Conservation (phyloP, 2,329 filamentous ascomycete genomes). For the Septoria linicola region DNA sequence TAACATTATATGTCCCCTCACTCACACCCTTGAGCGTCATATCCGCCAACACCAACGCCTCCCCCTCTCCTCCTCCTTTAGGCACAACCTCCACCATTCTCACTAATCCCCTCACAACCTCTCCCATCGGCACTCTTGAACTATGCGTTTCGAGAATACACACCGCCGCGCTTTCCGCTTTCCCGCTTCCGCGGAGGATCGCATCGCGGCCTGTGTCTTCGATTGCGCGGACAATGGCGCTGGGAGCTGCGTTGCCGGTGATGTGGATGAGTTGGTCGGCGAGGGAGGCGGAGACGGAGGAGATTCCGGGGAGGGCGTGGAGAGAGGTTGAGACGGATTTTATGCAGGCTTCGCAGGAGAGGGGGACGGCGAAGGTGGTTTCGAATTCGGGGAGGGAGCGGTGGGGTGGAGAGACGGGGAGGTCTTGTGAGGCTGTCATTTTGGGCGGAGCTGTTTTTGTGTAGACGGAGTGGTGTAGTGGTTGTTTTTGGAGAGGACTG, state of each 20-base stretch:
- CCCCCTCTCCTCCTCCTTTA: constrained; percentile 42
- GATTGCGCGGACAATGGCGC: constrained; percentile 83
- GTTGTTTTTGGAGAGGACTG: neutral
- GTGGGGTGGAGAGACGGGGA: no score
- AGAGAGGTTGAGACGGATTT: constrained; percentile 80
- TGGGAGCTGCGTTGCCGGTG: constrained; percentile 87
- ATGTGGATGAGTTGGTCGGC: constrained; percentile 80
- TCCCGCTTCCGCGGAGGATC: constrained; percentile 85
- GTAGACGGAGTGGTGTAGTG: neutral
- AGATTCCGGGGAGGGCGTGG: constrained; percentile 66
- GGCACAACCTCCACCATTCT: constrained; percentile 81
- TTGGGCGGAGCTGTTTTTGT: neutral
- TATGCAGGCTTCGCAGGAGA: constrained; percentile 87
- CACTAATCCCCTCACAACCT: constrained; percentile 76
- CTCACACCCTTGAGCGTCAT: constrained; percentile 79
- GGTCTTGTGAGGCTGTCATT: constrained; percentile 22
- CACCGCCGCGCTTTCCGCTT: constrained; percentile 79
- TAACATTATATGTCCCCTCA: constrained; percentile 79
- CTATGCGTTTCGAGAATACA: constrained; percentile 89
- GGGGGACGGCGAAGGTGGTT: constrained; percentile 92
- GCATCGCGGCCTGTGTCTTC: constrained; percentile 89
- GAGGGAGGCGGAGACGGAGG: constrained; percentile 77
- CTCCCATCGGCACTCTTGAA: constrained; percentile 26
- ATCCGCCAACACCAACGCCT: constrained; percentile 78
- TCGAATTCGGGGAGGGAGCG: constrained; percentile 52